Base-by-base conservation (phyloP, 495 filamentous ascomycete species). In the Xylaria flabelliformis region DNA sequence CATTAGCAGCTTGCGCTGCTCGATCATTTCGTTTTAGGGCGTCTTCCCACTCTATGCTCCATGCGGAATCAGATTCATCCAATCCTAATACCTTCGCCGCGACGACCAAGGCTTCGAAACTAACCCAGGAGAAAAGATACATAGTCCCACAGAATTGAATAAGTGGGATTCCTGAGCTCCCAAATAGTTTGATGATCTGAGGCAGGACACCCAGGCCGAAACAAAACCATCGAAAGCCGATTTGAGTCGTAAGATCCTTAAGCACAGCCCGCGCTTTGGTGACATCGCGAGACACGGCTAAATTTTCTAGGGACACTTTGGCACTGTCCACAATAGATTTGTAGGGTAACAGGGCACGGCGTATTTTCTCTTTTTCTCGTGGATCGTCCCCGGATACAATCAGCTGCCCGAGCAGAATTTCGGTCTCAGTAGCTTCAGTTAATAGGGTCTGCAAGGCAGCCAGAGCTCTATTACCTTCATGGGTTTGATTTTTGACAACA, bases 131-230 rank as follows among this genome's bases (percentile, higher is more conserved):
- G 51, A 56, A 26, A 56, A 56, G 24, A 29, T 56, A 56, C 24
- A 56, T 26, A 15, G 51, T 24, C 26, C 51, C 51, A 24, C 24
- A 56, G 9, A 56, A 10, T 6, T 56, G 51, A 29, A 29, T 29
- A 9, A 56, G 13, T 8, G 51, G 24, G 26, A 56, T 56, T 29
- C 51, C 51, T 29, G 51, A 56, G 6, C 51, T 56, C 4, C 51
- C 24, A 29, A 56, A 56, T 4, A 56, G 51, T 24, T 56, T 56
- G 51, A 56, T 56, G 51, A 56, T 24, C 24, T 56, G 51, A 17
- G 51, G 51, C 21, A 56, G 51, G 51, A 56, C 51, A 32, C 51
- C 51, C 26, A 56, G 51, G 24, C 51, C 51, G 26, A 56, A 56
- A 29, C 51, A 56, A 56, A 56, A 56, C 51, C 51, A 56, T 9